Percentiles rank a stretch among this genome's conserved stretches.
Conservation (phyloP, 257 asterid species). For the Echium plantagineum region DNA sequence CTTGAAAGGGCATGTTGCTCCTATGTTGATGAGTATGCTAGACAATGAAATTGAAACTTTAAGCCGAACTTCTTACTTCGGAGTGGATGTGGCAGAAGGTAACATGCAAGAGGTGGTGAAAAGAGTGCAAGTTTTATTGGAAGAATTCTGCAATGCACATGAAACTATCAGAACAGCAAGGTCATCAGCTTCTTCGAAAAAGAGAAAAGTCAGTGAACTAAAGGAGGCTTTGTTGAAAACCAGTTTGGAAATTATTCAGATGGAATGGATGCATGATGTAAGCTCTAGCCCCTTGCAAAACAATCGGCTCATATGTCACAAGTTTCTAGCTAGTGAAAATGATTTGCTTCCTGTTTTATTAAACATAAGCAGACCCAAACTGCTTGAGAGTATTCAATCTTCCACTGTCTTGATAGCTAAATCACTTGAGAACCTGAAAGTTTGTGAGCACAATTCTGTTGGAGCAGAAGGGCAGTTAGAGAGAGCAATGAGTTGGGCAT, state of each 20-base stretch:
- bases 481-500: conserved; percentile 99
- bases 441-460: conserved; percentile 69
- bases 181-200: conserved; percentile 73
- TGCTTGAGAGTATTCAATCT: conserved; percentile 63
- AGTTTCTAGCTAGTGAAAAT: conserved; percentile 45
- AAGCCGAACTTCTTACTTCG: conserved; percentile 39
- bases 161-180: conserved; percentile 85
- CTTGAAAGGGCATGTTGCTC: conserved; percentile 69
- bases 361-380: conserved; percentile 59
- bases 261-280: conserved; percentile 86
- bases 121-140: conserved; percentile 62
- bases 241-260: conserved; percentile 70
- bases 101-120: conserved; percentile 28
- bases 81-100: conserved; percentile 30
- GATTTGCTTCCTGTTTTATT: conserved; percentile 49
- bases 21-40: conserved; percentile 45
- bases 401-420: conserved; percentile 63
- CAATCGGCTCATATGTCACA: conserved; percentile 44
- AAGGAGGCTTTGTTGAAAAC: conserved; percentile 69
- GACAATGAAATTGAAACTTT: conserved; percentile 52
- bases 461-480: conserved; percentile 96
- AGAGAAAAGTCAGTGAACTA: conserved; percentile 63
- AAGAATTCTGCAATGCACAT: conserved; percentile 80
- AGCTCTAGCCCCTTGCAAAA: conserved; percentile 48
- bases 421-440: conserved; percentile 65